Percentiles rank a stretch among this genome's conserved stretches.
phyloP scores from a whole-genome alignment of 441 rosid genomes.

The Euphorbia corollata region DNA sequence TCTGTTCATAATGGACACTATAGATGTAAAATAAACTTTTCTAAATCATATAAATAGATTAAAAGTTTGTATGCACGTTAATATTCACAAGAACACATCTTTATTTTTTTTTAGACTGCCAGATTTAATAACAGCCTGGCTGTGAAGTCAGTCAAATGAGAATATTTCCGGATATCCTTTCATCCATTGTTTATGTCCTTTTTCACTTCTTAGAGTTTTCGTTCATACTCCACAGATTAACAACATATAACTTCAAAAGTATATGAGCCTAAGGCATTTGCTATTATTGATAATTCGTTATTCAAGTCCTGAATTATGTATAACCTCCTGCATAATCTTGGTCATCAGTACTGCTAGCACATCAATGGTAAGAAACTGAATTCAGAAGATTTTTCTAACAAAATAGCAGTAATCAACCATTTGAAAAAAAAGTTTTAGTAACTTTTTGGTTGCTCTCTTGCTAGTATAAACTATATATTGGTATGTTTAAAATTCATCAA shows the following conservation, averaged over 20 bases:
- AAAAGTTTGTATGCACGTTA: not conserved
- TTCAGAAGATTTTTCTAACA: not conserved
- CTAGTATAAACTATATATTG: not conserved
- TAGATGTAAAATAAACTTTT: not conserved
- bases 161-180: not conserved
- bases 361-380: not conserved
- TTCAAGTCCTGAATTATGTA: slow-evolving; percentile 2
- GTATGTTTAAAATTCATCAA: not conserved
- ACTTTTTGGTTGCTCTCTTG: not conserved
- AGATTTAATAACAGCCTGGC: not conserved
- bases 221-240: no score
- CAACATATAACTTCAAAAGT: no score
- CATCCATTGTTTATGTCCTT: not conserved
- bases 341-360: not conserved
- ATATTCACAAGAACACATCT: not conserved
- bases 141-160: not conserved
- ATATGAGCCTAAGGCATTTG: not conserved
- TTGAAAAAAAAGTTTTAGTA: no score
- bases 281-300: not conserved
- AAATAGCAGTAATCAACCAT: not conserved
- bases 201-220: no score
- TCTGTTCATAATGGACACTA: not conserved
- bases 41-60: not conserved
- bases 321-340: not conserved
- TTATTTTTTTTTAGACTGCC: not conserved